A percentile compares a stretch with the other conserved stretches of the same genome.
Conservation (phyloP, 2,329 filamentous ascomycete genomes). For the Cladosporium sp. region DNA sequence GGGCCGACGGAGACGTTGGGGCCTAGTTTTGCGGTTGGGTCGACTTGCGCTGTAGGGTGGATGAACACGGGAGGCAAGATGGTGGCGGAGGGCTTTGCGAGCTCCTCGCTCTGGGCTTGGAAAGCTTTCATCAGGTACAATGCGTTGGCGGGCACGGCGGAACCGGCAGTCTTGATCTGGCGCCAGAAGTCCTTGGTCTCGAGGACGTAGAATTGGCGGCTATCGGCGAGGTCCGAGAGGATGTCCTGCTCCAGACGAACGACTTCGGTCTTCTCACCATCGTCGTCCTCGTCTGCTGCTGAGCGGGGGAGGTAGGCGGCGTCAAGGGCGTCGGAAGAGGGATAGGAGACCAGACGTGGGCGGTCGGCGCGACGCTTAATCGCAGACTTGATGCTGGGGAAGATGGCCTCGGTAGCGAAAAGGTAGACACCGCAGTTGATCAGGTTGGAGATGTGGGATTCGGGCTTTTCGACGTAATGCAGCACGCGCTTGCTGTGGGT, state of each 20-base stretch:
- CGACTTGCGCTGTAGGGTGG: constrained; percentile 83
- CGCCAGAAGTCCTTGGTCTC: constrained; percentile 99
- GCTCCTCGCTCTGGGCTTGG: constrained; percentile 76
- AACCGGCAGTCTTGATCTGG: constrained; percentile 98
- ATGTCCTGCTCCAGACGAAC: constrained; percentile 97
- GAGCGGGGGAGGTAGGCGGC: constrained; percentile 53
- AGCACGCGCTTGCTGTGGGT: constrained; percentile 90
- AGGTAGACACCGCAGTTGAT: constrained; percentile 99
- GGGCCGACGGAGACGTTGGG: constrained; percentile 96
- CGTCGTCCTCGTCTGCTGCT: constrained; percentile 64
- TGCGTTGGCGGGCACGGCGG: constrained; percentile 92
- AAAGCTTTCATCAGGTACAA: constrained; percentile 93
- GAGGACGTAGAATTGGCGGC: constrained; percentile 96
- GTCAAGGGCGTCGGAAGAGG: constrained; percentile 90
- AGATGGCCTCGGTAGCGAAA: constrained; percentile 92
- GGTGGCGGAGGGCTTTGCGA: constrained; percentile 76
- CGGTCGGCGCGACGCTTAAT: constrained; percentile 95
- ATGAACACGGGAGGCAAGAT: constrained; percentile 93
- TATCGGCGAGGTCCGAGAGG: constrained; percentile 89
- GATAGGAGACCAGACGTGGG: constrained; percentile 89
- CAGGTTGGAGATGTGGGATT: constrained; percentile 94
- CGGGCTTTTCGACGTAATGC: constrained; percentile 98
- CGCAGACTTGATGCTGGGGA: constrained; percentile 87
- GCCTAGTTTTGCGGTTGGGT: constrained; percentile 92
- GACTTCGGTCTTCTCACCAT: constrained; percentile 73